Conservation (phyloP, 768 basidiomycete genomes). For the Hypholoma sublateritium region DNA sequence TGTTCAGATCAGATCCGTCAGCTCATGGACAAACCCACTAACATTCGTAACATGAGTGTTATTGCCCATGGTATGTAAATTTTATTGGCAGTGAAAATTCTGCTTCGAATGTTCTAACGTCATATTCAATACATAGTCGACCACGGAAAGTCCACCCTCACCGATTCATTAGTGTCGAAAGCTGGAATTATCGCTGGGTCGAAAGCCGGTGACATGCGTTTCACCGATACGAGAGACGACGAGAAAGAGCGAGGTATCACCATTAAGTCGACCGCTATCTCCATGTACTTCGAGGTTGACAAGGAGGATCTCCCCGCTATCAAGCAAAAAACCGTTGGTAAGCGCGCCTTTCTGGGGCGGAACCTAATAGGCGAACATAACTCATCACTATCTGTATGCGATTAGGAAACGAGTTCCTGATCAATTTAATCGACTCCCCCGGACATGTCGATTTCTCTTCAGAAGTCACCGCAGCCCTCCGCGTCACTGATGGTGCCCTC, state of each 20-base stretch:
- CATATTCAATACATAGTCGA: slow-evolving; percentile 63
- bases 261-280: slow-evolving; percentile 99
- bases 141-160: slow-evolving; percentile 99
- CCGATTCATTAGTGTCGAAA: slow-evolving; percentile 98
- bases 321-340: slow-evolving; percentile 93
- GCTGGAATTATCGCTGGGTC: slow-evolving; percentile 96
- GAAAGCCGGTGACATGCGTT: slow-evolving; percentile 96
- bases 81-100: slow-evolving; percentile 8
- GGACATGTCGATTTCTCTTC: slow-evolving; percentile 99
- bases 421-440: slow-evolving; percentile 99
- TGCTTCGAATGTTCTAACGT: background rate
- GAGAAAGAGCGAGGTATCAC: slow-evolving; percentile 99
- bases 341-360: slow-evolving; percentile 22
- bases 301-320: slow-evolving; percentile 86
- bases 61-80: slow-evolving; percentile 77
- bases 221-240: slow-evolving; percentile 95
- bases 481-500: slow-evolving; percentile 99
- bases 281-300: slow-evolving; percentile 97
- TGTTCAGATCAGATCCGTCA: slow-evolving; percentile 76
- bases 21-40: slow-evolving; percentile 89
- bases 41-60: slow-evolving; percentile 95
- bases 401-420: slow-evolving; percentile 92
- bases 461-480: slow-evolving; percentile 98
- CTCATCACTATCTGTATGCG: slow-evolving; percentile 11
- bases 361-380: background rate